Base-by-base conservation (phyloP, 805 yeast species). In the Barnettozyma vustinii region DNA sequence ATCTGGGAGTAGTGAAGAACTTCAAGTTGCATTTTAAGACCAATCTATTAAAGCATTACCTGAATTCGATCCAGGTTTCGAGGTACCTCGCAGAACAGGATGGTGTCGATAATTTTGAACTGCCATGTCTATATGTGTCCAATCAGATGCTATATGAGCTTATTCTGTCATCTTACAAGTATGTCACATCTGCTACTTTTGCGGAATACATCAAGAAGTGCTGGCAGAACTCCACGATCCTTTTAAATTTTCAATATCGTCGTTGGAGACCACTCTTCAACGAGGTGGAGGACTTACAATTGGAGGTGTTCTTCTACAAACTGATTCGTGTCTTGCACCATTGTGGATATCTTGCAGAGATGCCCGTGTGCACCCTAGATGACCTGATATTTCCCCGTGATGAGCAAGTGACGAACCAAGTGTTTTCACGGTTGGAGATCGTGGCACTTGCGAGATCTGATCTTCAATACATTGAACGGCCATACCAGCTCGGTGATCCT, bases 341-440 rank as follows among this genome's bases (percentile, higher is more conserved):
- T 40, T 33, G 44, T 36, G 48, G 42, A 49, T 46, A 35, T 37
- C 15, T 37, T 10, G 50, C 46, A 32, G 46, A 54, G 27, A 30
- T 54, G 20, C 15, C 40, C 2, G 48, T 44, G 2, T 52, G 52
- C 44, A 46, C 59, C 13, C 40, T 70, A 13, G 67, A 68, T 40
- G 57, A 63, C 18, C 47, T 69, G 16, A 41, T 71, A 26, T 69
- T 70, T 48, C 75, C 75, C 1, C 45, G 49, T 2, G 71, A 69
- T 47, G 75, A 71, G 48, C 55, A 50, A 12, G 63, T 71, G 7
- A 36, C 45, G 12, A 68, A 69, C 47, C 56, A 48, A n/a, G 64
- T 61, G 37, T 45, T 64, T n/a, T 51, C 61, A 1, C 72, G 70
- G 40, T 55, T 53, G n/a, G 74, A 70, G 33, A 66, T 70, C 25